These are phyloP conservation scores for Syzygium oleosum DNA, from an alignment of 345 rosid genomes.

Conservation along the genomic window DNA sequence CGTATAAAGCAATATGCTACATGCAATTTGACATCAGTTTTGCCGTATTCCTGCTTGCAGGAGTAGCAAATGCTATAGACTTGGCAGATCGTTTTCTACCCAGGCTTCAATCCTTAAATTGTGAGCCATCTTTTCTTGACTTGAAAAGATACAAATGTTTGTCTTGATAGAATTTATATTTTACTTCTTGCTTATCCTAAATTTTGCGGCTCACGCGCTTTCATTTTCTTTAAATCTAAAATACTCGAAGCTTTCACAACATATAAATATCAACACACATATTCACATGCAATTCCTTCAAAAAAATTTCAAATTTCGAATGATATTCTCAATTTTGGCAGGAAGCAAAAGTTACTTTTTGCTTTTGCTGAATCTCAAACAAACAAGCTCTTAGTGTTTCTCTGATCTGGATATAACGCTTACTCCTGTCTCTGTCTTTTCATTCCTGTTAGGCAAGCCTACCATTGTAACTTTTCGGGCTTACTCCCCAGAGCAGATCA, in stretches of 20 bases:
- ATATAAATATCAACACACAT: not conserved
- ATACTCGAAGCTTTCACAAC: not conserved
- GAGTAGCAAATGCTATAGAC: conserved; percentile 89
- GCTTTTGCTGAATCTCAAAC: not conserved
- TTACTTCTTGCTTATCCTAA: not conserved
- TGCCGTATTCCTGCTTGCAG: conserved; percentile 22
- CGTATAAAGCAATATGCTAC: not conserved
- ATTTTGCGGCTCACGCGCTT: not conserved
- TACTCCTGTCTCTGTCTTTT: not conserved
- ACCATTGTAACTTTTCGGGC: conserved; percentile 71
- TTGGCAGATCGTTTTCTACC: conserved; percentile 92
- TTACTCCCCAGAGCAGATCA: conserved; percentile 71
- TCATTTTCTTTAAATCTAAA: not conserved
- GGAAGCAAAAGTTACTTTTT: not conserved
- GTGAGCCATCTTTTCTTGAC: conserved; percentile 27
- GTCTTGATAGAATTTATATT: not conserved
- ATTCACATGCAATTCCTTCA: not conserved
- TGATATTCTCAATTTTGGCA: not conserved
- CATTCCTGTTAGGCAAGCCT: conserved; percentile 56
- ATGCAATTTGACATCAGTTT: not conserved
- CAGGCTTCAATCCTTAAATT: conserved; percentile 64
- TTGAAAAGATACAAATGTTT: not conserved
- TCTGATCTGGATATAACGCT: not conserved
- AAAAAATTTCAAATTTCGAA: not conserved
- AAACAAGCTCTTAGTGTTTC: not conserved